phyloP scores from a whole-genome alignment of 441 rosid genomes.

The Biscutella laevigata region DNA sequence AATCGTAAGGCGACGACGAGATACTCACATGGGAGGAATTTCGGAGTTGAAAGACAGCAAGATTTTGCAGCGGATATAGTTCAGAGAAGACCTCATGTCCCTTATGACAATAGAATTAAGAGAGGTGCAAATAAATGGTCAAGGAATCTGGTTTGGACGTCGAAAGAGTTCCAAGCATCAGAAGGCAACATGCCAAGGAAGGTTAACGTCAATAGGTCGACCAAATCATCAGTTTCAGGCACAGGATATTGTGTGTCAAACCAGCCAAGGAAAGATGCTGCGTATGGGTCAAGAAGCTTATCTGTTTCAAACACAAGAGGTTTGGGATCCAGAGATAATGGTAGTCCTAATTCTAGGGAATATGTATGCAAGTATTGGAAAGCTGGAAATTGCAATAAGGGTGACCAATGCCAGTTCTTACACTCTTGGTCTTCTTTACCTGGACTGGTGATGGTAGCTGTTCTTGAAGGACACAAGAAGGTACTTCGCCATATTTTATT shows the following conservation, averaged over 20 bases:
- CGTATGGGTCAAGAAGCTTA: neutral
- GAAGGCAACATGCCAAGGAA: constrained; percentile 3
- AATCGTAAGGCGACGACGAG: constrained; percentile 20
- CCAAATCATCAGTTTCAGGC: constrained; percentile 6
- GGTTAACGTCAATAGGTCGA: neutral
- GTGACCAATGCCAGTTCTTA: constrained; percentile 35
- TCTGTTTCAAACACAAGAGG: constrained; percentile 7
- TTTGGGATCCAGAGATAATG: neutral
- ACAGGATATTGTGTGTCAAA: neutral
- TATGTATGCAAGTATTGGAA: constrained; percentile 35
- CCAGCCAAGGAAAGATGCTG: constrained; percentile 4
- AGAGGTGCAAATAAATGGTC: neutral
- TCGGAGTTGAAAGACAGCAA: constrained; percentile 14
- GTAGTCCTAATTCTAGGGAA: neutral
- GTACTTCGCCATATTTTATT: no score
- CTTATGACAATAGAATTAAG: constrained; percentile 1
- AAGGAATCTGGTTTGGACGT: constrained; percentile 26
- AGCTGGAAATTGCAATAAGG: constrained; percentile 41
- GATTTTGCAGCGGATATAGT: constrained; percentile 9
- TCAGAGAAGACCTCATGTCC: constrained; percentile 10
- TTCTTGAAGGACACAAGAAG: constrained; percentile 46
- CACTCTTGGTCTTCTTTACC: constrained; percentile 45
- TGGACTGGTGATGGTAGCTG: constrained; percentile 34
- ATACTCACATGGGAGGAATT: constrained; percentile 8
- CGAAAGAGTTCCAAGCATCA: neutral